These are phyloP conservation scores for Wilhelminamyces savonicus DNA, from an alignment of 805 yeast species.

Conservation along the genomic window DNA sequence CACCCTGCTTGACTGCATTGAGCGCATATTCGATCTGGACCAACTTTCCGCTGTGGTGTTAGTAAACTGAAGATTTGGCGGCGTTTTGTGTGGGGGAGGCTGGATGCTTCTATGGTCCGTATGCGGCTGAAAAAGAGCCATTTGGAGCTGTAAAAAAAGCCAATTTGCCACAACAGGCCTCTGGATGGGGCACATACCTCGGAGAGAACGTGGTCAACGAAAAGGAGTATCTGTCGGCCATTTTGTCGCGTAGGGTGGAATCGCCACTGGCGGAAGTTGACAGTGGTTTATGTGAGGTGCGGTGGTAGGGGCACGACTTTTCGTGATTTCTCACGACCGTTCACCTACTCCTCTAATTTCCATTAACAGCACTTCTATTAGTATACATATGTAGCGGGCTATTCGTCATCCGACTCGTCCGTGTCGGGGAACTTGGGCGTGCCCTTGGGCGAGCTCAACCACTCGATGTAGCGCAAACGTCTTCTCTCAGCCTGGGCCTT, in stretches of 20 bases:
- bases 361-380: no score
- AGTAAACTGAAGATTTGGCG: no score
- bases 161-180: neutral
- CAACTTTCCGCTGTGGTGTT: constrained; percentile 75
- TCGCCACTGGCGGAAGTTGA: no score
- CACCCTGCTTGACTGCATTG: constrained; percentile 97
- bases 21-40: constrained; percentile 97
- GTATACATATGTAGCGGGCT: no score
- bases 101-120: neutral
- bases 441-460: constrained; percentile 96
- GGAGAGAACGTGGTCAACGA: constrained; percentile 98
- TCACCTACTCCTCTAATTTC: no score
- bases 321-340: no score
- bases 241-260: constrained; percentile 21
- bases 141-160: constrained; percentile 3
- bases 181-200: constrained; percentile 47
- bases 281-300: no score
- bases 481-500: constrained; percentile 89
- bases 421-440: constrained; percentile 93
- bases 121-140: neutral
- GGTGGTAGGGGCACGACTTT: no score
- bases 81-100: no score
- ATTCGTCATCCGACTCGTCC: constrained; percentile 72
- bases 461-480: constrained; percentile 86
- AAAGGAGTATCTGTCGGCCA: constrained; percentile 98